A percentile compares a stretch with the other conserved stretches of the same genome.
These are phyloP conservation scores for Tuber borchii DNA, from an alignment of 495 filamentous ascomycete genomes.

Conservation along the genomic window DNA sequence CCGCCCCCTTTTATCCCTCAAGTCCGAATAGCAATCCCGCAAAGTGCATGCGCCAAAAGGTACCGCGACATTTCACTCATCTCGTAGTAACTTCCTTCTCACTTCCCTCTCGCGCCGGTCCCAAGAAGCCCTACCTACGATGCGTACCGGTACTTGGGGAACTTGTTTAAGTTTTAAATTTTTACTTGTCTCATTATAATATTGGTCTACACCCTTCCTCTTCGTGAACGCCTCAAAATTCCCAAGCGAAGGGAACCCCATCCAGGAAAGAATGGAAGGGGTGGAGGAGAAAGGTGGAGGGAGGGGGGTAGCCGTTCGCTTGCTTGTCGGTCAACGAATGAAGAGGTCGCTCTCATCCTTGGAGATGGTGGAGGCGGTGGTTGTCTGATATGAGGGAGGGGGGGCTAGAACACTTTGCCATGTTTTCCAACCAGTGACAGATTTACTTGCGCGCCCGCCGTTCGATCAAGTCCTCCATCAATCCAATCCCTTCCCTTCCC, in stretches of 20 bases:
- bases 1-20: conserved; percentile 6
- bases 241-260: conserved; percentile 37
- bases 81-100: background rate
- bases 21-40: conserved; percentile 16
- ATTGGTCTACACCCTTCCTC: conserved; percentile 22
- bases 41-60: conserved; percentile 25
- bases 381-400: conserved; percentile 20
- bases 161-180: background rate
- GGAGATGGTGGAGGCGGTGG: conserved; percentile 16
- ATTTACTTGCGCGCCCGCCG: background rate
- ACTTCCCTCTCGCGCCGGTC: conserved; percentile 10
- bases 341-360: conserved; percentile 22
- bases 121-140: conserved; percentile 13
- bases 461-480: conserved; percentile 2
- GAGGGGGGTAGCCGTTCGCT: conserved; percentile 18
- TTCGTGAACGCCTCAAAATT: conserved; percentile 16
- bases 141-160: conserved; percentile 7
- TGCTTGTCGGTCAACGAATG: conserved; percentile 15
- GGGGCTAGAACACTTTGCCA: background rate
- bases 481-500: background rate
- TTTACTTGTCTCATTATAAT: conserved; percentile 27
- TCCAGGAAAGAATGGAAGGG: background rate
- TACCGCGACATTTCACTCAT: conserved; percentile 19
- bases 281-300: conserved; percentile 17
- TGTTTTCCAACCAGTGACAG: conserved; percentile 1